Percentiles rank a stretch among this genome's conserved stretches.
These are phyloP conservation scores for Ophiostoma ips DNA, from an alignment of 2,329 filamentous ascomycete species.

Conservation along the genomic window DNA sequence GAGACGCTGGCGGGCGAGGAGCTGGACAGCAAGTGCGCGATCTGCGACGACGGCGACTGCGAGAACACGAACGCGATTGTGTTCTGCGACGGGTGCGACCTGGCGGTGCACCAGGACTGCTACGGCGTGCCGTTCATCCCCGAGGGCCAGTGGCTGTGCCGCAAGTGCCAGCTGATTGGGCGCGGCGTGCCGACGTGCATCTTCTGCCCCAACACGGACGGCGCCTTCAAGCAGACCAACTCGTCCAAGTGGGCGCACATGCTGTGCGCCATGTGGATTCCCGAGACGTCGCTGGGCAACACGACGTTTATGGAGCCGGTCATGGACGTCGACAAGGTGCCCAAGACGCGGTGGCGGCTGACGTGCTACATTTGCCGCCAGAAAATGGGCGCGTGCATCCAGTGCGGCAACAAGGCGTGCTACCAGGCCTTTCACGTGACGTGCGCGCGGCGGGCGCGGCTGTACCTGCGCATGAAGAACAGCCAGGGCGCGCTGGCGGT, in stretches of 20 bases:
- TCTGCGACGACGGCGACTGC: constrained; percentile 98
- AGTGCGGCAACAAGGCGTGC: constrained; percentile 94
- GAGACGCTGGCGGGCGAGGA: constrained; percentile 78
- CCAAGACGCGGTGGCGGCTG: constrained; percentile 84
- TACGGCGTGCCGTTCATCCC: constrained; percentile 98
- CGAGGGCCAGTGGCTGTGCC: constrained; percentile 94
- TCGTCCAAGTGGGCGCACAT: constrained; percentile 94
- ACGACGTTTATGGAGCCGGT: constrained; percentile 97
- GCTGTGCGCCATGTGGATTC: constrained; percentile 96
- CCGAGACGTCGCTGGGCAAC: constrained; percentile 89
- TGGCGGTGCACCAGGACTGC: constrained; percentile 96
- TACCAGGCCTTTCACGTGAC: constrained; percentile 97
- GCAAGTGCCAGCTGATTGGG: constrained; percentile 91
- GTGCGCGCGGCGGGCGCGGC: constrained; percentile 72
- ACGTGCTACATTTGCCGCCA: constrained; percentile 95
- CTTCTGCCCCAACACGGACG: constrained; percentile 94
- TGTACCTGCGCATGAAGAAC: constrained; percentile 96
- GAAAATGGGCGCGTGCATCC: constrained; percentile 95
- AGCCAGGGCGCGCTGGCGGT: constrained; percentile 65
- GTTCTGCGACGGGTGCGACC: constrained; percentile 94
- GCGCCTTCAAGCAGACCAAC: constrained; percentile 96
- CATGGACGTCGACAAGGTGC: constrained; percentile 95
- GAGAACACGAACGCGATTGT: constrained; percentile 99
- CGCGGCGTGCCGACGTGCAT: constrained; percentile 90
- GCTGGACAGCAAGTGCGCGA: constrained; percentile 92